phyloP scores from a whole-genome alignment of 164 flowering plant genomes.

The Piper betle region DNA sequence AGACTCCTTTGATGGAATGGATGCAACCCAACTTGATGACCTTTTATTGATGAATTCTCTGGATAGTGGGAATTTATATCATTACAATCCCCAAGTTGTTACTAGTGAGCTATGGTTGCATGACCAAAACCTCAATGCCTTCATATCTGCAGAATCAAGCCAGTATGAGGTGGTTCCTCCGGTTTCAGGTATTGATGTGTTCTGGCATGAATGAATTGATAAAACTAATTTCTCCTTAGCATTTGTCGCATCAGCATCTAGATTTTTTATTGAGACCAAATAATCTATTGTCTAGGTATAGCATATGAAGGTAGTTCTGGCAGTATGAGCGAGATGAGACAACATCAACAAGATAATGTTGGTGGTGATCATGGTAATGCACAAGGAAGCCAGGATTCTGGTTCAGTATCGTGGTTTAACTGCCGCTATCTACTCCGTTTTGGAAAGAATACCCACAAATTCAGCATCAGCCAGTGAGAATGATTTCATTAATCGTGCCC shows the following conservation, averaged over 20 bases:
- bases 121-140: conserved; percentile 16
- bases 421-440: conserved; percentile 52
- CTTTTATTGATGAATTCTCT: conserved; percentile 10
- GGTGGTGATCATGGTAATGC: background rate
- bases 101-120: conserved; percentile 25
- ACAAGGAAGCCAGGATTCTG: conserved; percentile 20
- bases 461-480: conserved; percentile 89
- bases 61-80: conserved; percentile 8
- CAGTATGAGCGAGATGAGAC: conserved; percentile 12
- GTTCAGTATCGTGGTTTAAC: conserved; percentile 31
- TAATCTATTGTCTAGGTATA: conserved; percentile 32
- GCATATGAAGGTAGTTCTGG: conserved; percentile 12
- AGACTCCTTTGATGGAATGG: background rate
- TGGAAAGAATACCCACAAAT: conserved; percentile 77
- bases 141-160: conserved; percentile 14
- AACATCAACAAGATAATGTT: background rate
- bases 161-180: conserved; percentile 9
- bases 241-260: conserved; percentile 8
- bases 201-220: background rate
- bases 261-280: conserved; percentile 8
- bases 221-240: background rate
- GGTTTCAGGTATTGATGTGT: conserved; percentile 37
- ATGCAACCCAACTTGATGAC: background rate
- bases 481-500: conserved; percentile 46
- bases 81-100: background rate